These are phyloP conservation scores for Hevea brasiliensis DNA, from an alignment of 345 rosid species.

Conservation along the genomic window DNA sequence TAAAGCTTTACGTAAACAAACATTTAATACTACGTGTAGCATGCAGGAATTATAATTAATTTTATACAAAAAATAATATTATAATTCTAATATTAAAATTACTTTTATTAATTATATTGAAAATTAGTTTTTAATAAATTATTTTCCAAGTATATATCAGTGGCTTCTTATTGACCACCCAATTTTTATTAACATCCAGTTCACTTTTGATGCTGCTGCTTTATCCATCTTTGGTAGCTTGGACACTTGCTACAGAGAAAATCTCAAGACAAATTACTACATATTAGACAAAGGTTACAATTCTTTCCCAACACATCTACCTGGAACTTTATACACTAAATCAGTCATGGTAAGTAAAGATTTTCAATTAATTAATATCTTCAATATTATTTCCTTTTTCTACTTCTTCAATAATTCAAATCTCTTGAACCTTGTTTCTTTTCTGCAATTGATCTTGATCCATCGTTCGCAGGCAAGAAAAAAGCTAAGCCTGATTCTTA, in stretches of 20 bases:
- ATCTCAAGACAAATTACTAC: conserved; percentile 54
- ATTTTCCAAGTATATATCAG: no score
- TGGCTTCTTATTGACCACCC: background rate
- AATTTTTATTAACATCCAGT: conserved; percentile 37
- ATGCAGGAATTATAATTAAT: no score
- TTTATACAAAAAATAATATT: no score
- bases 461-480: conserved; percentile 60
- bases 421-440: no score
- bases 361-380: background rate
- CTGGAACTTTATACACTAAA: conserved; percentile 68
- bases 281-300: conserved; percentile 84
- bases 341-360: conserved; percentile 55
- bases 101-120: no score
- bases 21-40: no score
- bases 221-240: conserved; percentile 68
- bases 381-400: background rate
- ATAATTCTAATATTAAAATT: no score
- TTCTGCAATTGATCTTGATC: background rate
- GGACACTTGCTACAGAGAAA: conserved; percentile 47
- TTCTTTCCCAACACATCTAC: conserved; percentile 66
- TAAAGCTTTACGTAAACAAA: no score
- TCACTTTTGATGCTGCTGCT: conserved; percentile 73
- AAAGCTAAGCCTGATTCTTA: conserved; percentile 46
- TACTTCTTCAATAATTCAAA: background rate
- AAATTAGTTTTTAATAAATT: no score